Conservation (phyloP, 257 asterid genomes). For the Gentiana straminea region DNA sequence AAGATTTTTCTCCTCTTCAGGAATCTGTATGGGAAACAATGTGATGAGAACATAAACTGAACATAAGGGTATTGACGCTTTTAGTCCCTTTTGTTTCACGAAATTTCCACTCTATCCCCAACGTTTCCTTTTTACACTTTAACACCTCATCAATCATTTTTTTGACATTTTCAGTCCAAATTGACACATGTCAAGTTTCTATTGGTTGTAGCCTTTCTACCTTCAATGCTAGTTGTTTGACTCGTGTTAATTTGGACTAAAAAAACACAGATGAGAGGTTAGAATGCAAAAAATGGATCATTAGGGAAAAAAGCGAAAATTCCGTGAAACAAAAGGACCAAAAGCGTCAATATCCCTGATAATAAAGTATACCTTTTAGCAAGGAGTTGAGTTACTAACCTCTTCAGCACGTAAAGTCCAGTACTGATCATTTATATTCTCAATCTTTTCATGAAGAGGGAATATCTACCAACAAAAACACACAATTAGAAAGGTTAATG, state of each 20-base stretch:
- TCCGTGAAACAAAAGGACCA: too few relatives aligned
- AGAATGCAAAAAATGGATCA: too few relatives aligned
- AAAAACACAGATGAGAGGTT: too few relatives aligned
- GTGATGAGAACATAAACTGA: background rate
- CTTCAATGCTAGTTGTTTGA: too few relatives aligned
- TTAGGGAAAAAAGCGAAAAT: too few relatives aligned
- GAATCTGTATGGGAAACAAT: conserved; percentile 30
- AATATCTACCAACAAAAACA: conserved; percentile 37
- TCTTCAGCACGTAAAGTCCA: conserved; percentile 84
- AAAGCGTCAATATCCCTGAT: too few relatives aligned
- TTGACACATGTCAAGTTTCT: too few relatives aligned
- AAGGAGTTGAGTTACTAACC: conserved; percentile 24
- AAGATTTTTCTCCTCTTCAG: conserved; percentile 61
- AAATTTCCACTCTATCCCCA: too few relatives aligned
- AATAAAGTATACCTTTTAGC: too few relatives aligned
- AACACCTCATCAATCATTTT: background rate
- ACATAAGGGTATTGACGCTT: background rate
- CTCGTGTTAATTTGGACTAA: background rate
- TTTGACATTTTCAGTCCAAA: background rate
- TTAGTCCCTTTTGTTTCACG: too few relatives aligned
- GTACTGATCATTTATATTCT: conserved; percentile 73
- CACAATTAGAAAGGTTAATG: background rate
- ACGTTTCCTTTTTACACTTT: too few relatives aligned
- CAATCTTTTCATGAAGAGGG: conserved; percentile 61
- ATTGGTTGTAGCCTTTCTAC: too few relatives aligned